These are phyloP conservation scores for Angomonas deanei DNA, from an alignment of 208 protist species.

Conservation along the genomic window DNA sequence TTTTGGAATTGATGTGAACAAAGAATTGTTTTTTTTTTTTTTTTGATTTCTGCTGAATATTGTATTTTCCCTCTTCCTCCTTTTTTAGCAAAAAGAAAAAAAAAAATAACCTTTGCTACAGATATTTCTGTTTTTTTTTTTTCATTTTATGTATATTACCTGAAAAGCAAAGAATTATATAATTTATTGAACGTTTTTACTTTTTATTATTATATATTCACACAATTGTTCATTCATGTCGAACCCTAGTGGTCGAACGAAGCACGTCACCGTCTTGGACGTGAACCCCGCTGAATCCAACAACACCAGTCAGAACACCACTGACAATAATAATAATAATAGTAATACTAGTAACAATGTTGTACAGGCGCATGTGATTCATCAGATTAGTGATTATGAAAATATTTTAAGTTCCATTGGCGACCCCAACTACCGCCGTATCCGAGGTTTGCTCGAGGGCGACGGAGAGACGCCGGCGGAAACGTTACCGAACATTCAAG, in stretches of 20 bases:
- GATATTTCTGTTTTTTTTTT: background rate
- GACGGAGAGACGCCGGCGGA: conserved; percentile 37
- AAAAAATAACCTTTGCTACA: conserved; percentile 13
- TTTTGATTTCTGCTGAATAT: background rate
- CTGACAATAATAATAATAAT: conserved; percentile 8
- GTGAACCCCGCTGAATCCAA: background rate
- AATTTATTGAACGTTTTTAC: conserved; percentile 6
- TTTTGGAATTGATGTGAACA: conserved; percentile 1
- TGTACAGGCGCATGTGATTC: background rate
- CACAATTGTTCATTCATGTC: conserved; percentile 1
- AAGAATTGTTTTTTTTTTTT: background rate
- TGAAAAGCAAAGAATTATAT: no score
- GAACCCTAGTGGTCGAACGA: background rate
- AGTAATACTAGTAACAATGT: background rate
- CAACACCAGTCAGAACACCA: conserved; percentile 2
- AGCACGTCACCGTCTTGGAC: background rate
- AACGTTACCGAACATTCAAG: conserved; percentile 60
- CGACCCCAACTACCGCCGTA: conserved; percentile 6
- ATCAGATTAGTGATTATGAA: conserved; percentile 1
- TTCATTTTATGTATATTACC: no score
- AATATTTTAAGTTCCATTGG: conserved; percentile 15
- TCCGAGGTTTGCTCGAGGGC: conserved; percentile 13
- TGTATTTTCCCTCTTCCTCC: background rate
- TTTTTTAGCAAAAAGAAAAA: conserved; percentile 4
- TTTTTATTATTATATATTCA: conserved; percentile 12